Conservation (phyloP, 768 basidiomycete species). For the Mycena leptocephala region DNA sequence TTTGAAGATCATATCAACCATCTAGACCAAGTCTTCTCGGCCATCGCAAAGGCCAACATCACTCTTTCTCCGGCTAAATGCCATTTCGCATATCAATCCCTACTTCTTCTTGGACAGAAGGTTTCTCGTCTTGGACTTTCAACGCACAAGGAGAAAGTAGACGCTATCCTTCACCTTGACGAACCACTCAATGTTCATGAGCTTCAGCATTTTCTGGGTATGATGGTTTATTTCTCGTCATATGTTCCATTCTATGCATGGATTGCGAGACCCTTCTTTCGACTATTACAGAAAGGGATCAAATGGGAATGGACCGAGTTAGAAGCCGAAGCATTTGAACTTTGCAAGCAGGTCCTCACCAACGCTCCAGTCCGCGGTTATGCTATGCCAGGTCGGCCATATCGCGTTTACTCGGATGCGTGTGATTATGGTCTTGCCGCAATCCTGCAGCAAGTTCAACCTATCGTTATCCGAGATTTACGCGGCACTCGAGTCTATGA, state of each 20-base stretch:
- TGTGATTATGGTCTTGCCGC: slow-evolving; percentile 46
- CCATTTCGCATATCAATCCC: slow-evolving; percentile 49
- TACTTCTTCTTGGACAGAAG: slow-evolving; percentile 57
- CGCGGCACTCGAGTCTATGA: slow-evolving; percentile 37
- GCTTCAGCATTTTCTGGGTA: no score
- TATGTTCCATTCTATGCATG: slow-evolving; percentile 54
- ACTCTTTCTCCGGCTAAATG: slow-evolving; percentile 55
- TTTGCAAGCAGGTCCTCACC: slow-evolving; percentile 45
- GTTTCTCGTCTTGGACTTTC: no score
- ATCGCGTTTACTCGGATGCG: slow-evolving; percentile 54
- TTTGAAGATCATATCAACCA: slow-evolving; percentile 50
- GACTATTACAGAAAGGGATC: slow-evolving; percentile 45
- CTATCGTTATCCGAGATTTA: slow-evolving; percentile 42
- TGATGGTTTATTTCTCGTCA: slow-evolving; percentile 54
- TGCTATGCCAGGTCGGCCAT: slow-evolving; percentile 44
- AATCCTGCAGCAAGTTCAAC: slow-evolving; percentile 52
- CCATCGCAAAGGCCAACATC: slow-evolving; percentile 44
- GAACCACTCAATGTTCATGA: slow-evolving; percentile 44
- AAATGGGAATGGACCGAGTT: slow-evolving; percentile 40
- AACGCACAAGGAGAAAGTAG: slow-evolving; percentile 55
- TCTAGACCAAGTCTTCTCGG: slow-evolving; percentile 46
- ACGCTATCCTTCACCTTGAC: slow-evolving; percentile 48
- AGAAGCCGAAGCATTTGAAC: slow-evolving; percentile 44
- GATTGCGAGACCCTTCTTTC: slow-evolving; percentile 51
- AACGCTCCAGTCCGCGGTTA: slow-evolving; percentile 51